Conservation (phyloP, 169 alveolate genomes). For the Eimeria mitis region DNA sequence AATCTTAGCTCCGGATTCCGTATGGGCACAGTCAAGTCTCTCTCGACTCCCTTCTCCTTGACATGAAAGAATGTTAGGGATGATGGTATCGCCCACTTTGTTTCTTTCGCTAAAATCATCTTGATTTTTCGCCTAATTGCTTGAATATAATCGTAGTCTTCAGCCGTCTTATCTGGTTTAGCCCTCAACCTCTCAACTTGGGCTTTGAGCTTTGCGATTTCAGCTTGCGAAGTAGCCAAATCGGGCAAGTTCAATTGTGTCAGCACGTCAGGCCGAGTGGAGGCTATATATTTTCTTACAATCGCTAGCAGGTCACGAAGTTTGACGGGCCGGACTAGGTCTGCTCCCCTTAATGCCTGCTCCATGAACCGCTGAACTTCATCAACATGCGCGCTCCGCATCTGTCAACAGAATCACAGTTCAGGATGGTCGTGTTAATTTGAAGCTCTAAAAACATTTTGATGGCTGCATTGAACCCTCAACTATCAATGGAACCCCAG, state of each 20-base stretch:
- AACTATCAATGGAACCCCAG: no score
- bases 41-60: constrained; percentile 41
- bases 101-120: constrained; percentile 32
- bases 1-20: not conserved
- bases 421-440: not conserved
- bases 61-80: constrained; percentile 30
- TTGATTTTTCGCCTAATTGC: constrained; percentile 28
- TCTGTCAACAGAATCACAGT: constrained; percentile 1
- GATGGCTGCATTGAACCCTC: not conserved
- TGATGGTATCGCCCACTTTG: constrained; percentile 56
- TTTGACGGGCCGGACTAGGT: constrained; percentile 28
- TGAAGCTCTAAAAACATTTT: no score
- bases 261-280: constrained; percentile 48
- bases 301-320: constrained; percentile 58
- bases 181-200: constrained; percentile 47
- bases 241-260: constrained; percentile 61
- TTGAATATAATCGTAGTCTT: constrained; percentile 39
- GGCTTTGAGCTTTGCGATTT: constrained; percentile 40
- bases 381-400: constrained; percentile 39
- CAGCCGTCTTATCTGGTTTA: constrained; percentile 48
- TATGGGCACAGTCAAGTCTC: constrained; percentile 38
- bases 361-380: constrained; percentile 56
- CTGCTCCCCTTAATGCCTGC: constrained; percentile 50
- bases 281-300: constrained; percentile 20
- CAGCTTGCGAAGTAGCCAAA: constrained; percentile 50